Conservation (phyloP, 164 flowering plant genomes). For the Santalum album region DNA sequence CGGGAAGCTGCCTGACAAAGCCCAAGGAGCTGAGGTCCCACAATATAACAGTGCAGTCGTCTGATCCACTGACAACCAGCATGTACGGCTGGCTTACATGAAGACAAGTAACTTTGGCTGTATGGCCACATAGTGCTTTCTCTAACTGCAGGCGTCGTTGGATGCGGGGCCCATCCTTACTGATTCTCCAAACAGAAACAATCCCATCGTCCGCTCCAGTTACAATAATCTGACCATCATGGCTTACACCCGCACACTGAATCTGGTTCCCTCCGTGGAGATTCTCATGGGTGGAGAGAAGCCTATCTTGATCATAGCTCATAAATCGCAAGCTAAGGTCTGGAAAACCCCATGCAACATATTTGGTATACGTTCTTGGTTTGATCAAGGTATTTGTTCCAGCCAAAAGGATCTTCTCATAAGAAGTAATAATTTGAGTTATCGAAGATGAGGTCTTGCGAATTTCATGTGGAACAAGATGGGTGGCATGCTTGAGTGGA, state of each 20-base stretch:
- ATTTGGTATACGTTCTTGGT: constrained; percentile 72
- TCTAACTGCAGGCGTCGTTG: constrained; percentile 44
- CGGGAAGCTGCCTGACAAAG: constrained; percentile 87
- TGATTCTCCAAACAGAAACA: constrained; percentile 77
- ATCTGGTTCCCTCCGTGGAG: constrained; percentile 91
- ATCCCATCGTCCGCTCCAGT: constrained; percentile 94
- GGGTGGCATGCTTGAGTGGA: constrained; percentile 62
- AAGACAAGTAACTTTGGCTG: constrained; percentile 74
- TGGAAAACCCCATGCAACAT: constrained; percentile 94
- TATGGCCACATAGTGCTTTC: constrained; percentile 81
- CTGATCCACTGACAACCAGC: constrained; percentile 91
- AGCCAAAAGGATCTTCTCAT: constrained; percentile 78
- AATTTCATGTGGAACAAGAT: constrained; percentile 66
- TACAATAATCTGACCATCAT: constrained; percentile 75
- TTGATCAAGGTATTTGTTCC: constrained; percentile 68
- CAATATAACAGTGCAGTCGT: constrained; percentile 77
- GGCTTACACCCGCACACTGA: constrained; percentile 78
- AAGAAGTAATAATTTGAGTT: constrained; percentile 51
- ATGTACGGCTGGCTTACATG: constrained; percentile 89
- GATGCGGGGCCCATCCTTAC: constrained; percentile 50
- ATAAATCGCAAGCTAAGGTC: constrained; percentile 88
- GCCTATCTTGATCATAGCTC: constrained; percentile 85
- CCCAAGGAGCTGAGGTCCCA: constrained; percentile 91
- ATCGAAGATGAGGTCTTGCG: constrained; percentile 48
- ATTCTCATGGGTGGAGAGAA: constrained; percentile 89